phyloP scores from a whole-genome alignment of 495 filamentous ascomycete genomes.

The Trichoderma reesei region DNA sequence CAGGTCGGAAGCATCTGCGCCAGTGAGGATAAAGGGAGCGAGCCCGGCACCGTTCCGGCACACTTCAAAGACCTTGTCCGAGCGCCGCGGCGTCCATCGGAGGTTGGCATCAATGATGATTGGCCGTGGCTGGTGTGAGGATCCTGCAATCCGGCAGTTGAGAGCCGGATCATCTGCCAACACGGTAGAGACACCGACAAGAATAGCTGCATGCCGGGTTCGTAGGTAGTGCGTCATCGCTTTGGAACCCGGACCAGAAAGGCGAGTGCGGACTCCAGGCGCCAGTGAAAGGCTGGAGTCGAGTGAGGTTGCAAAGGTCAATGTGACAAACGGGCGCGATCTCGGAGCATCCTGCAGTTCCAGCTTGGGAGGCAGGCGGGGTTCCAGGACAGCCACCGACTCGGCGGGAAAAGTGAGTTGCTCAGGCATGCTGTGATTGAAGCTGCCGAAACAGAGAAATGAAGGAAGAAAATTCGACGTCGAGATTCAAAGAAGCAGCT shows the following conservation, averaged over 20 bases:
- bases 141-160: conserved; percentile 56
- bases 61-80: conserved; percentile 53
- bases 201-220: conserved; percentile 70
- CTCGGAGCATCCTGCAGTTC: neutral
- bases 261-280: conserved; percentile 62
- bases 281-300: conserved; percentile 67
- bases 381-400: conserved; percentile 2
- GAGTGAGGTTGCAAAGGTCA: conserved; percentile 86
- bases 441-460: too few species aligned
- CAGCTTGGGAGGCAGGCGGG: neutral
- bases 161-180: conserved; percentile 75
- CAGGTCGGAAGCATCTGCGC: conserved; percentile 10
- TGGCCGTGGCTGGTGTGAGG: conserved; percentile 53
- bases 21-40: conserved; percentile 60
- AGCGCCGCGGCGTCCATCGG: conserved; percentile 52
- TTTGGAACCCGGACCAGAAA: conserved; percentile 76
- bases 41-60: conserved; percentile 57
- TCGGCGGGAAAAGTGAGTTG: conserved; percentile 4
- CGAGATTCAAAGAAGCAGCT: too few species aligned
- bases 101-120: conserved; percentile 65
- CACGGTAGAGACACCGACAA: conserved; percentile 76
- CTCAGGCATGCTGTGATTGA: neutral
- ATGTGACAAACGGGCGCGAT: conserved; percentile 40
- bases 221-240: conserved; percentile 88
- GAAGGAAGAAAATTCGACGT: too few species aligned